Evolutionary conservation across 164 flowering plant genomes (phyloP), one percentile per base, ranked within the genome.

Genomic region (Vitis rotundifolia): DNA sequence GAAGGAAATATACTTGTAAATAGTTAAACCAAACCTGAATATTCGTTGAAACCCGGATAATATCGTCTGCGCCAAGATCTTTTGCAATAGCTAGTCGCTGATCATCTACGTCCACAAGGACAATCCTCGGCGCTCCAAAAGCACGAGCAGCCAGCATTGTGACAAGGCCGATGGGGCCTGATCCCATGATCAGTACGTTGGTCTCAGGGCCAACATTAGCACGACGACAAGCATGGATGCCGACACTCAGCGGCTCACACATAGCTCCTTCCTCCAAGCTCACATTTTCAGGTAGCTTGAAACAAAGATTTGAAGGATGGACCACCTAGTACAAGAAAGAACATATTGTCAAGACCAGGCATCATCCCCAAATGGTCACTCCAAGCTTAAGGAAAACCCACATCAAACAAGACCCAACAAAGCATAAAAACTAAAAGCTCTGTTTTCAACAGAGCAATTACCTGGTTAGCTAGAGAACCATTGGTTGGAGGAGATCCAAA

Each of bases 251-350:
- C 22, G 97, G 97, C 79, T 91, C 97, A 78, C 94, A 89, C 94
- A 91, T 89, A n/a, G 97, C 97, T 49, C 94, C 97, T 81, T 89
- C 97, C 67, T 91, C 97, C 80, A 91, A 83, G 83, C 91, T 91
- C 70, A 89, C 87, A 73, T 87, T 89, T 3, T 88, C 89, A 16
- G 94, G 94, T 49, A 89, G 79, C 68, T 91, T 91, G 67, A 88
- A 91, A 70, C 94, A 91, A 62, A 91, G 64, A 74, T 85, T 79
- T 11, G 88, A 89, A 57, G 94, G 97, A 71, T 91, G 97, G 63
- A 91, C 91, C 57, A 91, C 82, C 94, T 91, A 78, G 52, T 61
- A 61, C 51, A 69, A 50, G 63, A 50, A 66, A 55, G 3, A 44
- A 0, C n/a, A 52, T 3, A 44, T 18, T 11, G 16, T 15, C 28